phyloP scores from a whole-genome alignment of 148 eudicot genomes.

The Simmondsia chinensis region DNA sequence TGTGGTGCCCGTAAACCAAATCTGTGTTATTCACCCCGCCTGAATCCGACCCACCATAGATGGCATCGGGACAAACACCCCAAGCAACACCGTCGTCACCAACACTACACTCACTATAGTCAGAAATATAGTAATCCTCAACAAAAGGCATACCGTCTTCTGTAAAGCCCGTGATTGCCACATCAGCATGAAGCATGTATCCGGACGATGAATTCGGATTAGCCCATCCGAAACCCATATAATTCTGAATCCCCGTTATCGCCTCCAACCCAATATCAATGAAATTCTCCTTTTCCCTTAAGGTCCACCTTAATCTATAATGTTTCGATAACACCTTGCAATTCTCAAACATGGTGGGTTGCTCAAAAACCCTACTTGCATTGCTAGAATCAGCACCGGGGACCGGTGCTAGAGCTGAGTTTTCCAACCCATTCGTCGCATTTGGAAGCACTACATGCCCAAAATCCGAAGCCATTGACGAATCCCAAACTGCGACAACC shows the following conservation, averaged over 20 bases:
- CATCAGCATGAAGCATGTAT: slow-evolving; percentile 73
- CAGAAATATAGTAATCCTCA: slow-evolving; percentile 73
- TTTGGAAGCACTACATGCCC: slow-evolving; percentile 53
- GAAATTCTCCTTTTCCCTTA: slow-evolving; percentile 39
- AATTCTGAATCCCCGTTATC: slow-evolving; percentile 50
- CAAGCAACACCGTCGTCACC: slow-evolving; percentile 35
- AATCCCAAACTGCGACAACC: slow-evolving; percentile 69
- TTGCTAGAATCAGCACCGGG: slow-evolving; percentile 13
- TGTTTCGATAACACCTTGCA: slow-evolving; percentile 53
- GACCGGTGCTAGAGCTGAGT: slow-evolving; percentile 24
- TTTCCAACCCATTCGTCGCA: slow-evolving; percentile 18
- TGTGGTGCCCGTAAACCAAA: slow-evolving; percentile 78
- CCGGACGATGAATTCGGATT: slow-evolving; percentile 41
- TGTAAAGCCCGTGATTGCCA: slow-evolving; percentile 62
- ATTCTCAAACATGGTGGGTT: slow-evolving; percentile 84
- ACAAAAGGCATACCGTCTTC: slow-evolving; percentile 75
- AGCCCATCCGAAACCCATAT: slow-evolving; percentile 97
- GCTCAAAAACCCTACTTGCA: slow-evolving; percentile 13
- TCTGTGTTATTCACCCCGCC: slow-evolving; percentile 43
- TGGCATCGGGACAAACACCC: slow-evolving; percentile 81
- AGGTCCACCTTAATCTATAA: slow-evolving; percentile 80
- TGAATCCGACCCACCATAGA: slow-evolving; percentile 34
- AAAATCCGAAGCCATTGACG: slow-evolving; percentile 61
- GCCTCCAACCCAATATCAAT: slow-evolving; percentile 86
- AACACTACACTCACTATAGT: slow-evolving; percentile 59